A percentile compares a stretch with the other conserved stretches of the same genome.
phyloP scores from a whole-genome alignment of 2,329 filamentous ascomycete genomes.

The Fusarium gaditjirri region DNA sequence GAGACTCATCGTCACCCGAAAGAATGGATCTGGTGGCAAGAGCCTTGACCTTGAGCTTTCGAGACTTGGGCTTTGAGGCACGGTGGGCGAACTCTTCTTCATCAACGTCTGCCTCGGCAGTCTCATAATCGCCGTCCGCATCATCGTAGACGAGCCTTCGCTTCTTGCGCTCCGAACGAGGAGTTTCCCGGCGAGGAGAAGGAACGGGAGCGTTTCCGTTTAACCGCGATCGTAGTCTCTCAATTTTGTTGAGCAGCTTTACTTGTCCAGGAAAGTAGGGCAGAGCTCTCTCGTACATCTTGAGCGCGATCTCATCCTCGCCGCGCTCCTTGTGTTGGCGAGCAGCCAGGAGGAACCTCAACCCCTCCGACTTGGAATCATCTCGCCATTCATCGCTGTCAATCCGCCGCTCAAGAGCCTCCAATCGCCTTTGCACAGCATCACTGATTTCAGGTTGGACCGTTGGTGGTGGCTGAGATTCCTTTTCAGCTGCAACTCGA shows the following conservation, averaged over 20 bases:
- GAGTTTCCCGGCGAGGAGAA: conserved; percentile 36
- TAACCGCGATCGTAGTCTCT: conserved; percentile 67
- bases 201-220: conserved; percentile 38
- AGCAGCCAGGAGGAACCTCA: conserved; percentile 89
- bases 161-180: conserved; percentile 47
- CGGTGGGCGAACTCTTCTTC: conserved; percentile 48
- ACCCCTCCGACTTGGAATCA: conserved; percentile 80
- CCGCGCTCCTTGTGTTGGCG: conserved; percentile 89
- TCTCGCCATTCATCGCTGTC: conserved; percentile 71
- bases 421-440: conserved; percentile 81
- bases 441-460: conserved; percentile 70
- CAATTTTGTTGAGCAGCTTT: conserved; percentile 78
- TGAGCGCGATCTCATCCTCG: conserved; percentile 80
- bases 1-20: conserved; percentile 55
- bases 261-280: conserved; percentile 88
- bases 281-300: conserved; percentile 86
- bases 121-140: conserved; percentile 54
- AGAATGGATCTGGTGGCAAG: conserved; percentile 39
- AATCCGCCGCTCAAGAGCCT: conserved; percentile 87
- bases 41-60: conserved; percentile 48
- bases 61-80: conserved; percentile 44
- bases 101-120: conserved; percentile 56
- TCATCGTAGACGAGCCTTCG: conserved; percentile 44
- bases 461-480: conserved; percentile 48
- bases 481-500: conserved; percentile 63